Conservation (phyloP, 257 asterid species). For the Jacaranda copaia region DNA sequence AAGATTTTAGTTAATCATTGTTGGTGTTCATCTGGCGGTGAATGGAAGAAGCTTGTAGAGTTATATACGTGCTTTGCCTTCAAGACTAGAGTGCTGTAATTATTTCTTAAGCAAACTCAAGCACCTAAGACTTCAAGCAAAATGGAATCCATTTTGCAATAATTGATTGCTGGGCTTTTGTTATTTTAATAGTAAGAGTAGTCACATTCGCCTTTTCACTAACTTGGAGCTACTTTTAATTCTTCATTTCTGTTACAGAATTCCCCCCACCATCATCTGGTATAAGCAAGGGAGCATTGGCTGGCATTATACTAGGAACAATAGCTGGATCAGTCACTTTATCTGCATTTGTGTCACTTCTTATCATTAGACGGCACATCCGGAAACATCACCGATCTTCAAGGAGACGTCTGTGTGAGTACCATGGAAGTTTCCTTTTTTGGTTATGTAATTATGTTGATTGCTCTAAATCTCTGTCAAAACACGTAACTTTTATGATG, state of each 20-base stretch:
- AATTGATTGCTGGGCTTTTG: too few species aligned
- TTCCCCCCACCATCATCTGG: constrained; percentile 54
- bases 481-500: background rate
- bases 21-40: too few species aligned
- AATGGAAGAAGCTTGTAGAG: too few species aligned
- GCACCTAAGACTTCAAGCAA: background rate
- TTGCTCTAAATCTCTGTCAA: background rate
- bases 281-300: constrained; percentile 83
- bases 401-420: constrained; percentile 75
- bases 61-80: too few species aligned
- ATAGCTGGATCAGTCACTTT: constrained; percentile 76
- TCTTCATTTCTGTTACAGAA: constrained; percentile 57
- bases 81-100: too few species aligned
- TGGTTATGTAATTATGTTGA: background rate
- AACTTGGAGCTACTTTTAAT: constrained; percentile 23
- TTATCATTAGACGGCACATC: constrained; percentile 62
- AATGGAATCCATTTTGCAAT: background rate
- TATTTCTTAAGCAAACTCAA: too few species aligned
- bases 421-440: constrained; percentile 29
- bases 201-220: too few species aligned
- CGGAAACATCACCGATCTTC: constrained; percentile 55
- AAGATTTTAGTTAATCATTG: too few species aligned
- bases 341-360: constrained; percentile 66
- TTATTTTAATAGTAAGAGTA: too few species aligned
- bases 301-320: constrained; percentile 78